Base-by-base conservation (phyloP, 306 rosid species). In the Herpetospermum pedunculosum region DNA sequence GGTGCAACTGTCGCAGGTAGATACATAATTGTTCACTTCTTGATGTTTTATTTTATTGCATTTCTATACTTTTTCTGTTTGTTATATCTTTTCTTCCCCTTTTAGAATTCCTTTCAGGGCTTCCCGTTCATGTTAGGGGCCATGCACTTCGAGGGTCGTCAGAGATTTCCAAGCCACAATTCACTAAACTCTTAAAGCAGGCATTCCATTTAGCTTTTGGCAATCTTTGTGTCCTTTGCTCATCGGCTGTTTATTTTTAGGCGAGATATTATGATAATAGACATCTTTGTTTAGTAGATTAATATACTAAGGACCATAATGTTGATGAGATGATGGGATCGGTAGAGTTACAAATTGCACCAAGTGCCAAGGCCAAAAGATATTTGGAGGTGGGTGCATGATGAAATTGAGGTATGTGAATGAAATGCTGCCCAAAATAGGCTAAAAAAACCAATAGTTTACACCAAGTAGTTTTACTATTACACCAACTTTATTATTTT, bases 101-200 rank as follows among this genome's bases (percentile, higher is more conserved):
- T 3, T 8, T 64, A 85, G 87, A 81, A 60, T 62, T 72, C 57
- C 64, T 83, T 49, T 79, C 85, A 40, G 82, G 84, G 53, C 47
- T 77, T 75, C 83, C 85, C 0, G n/a, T 83, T 79, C 62, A 49
- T 81, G 81, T 85, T 3, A 79, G 89, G 70, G 87, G 85, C 75
- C 62, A 55, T 58, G 55, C 78, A 10, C 30, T 40, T 52, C 73
- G 77, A 43, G 83, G 70, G 48, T 70, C 77, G 13, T 58, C 77
- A 18, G 52, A 71, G 25, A 75, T 80, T 30, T 83, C 83, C 73
- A 81, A 71, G 77, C 72, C 76, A 11, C 82, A 83, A 18, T 83
- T 76, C 54, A 55, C 72, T 50, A 79, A 79, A 72, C 87, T 85
- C 43, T 60, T 85, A 55, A 74, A 77, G 80, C 87, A 75, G 84